Evolutionary conservation across 495 filamentous ascomycete genomes (phyloP), one percentile per base, ranked within the genome.

Genomic region (Geoglossum glabrum): DNA sequence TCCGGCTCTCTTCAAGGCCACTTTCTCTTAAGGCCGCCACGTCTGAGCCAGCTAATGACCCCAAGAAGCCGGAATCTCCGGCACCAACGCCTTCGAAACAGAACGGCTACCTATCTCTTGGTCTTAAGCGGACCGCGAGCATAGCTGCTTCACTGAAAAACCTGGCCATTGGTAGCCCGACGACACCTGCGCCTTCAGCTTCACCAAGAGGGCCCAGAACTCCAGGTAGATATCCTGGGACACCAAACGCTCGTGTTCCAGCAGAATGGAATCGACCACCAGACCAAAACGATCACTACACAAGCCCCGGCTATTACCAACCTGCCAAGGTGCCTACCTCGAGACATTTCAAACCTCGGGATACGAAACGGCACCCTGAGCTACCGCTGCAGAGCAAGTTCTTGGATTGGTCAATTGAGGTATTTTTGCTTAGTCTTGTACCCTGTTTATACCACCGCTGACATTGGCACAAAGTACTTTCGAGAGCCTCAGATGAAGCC

Each of bases 401-500:
- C 70, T 73, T 93, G 61, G 87, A 93, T 58, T 99, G 88, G 87
- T 93, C 90, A 0, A 89, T 87, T 61, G 90, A 96, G 75, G 78
- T 80, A 74, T 69, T 61, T 64, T 21, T 54, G n/a, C 51, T 40
- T 31, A 17, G 6, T n/a, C 3, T n/a, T n/a, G 11, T 40, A 31
- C 15, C 26, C 21, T 34, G 3, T 9, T 0, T 27, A 50, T 47
- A 26, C 27, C 36, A 19, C 21, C n/a, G 57, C 50, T 60, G 31
- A 61, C 52, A 50, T 43, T 28, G 15, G 36, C 63, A 11, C 59
- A 31, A 62, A 81, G 72, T 97, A 99, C 67, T 99, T 96, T 78
- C 86, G 92, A 46, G 89, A 99, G 69, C 93, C 93, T 45, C 92
- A 99, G 69, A 99, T 99, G 92, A 92, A 90, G 65, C 82, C 86